Percentiles rank a stretch among this genome's conserved stretches.
Evolutionary conservation across 805 yeast species (phyloP).

Genomic region (Wickerhamiella lipophila): DNA sequence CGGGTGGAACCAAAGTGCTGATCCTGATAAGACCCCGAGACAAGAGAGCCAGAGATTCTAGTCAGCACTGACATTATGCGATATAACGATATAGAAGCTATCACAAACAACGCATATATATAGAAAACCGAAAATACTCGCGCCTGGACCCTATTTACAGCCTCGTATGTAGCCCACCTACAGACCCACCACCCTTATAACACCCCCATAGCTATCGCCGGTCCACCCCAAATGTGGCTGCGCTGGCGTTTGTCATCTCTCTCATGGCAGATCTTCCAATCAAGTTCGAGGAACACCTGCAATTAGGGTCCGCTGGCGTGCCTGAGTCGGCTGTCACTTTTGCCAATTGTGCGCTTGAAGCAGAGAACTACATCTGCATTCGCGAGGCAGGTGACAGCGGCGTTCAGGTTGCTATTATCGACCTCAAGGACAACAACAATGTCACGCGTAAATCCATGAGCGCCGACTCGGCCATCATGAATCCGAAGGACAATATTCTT

Average conservation of each 20-base stretch:
- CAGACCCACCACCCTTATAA: not conserved
- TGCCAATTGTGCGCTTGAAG: slow-evolving; percentile 86
- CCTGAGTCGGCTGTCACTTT: slow-evolving; percentile 76
- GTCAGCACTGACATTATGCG: too few relatives aligned
- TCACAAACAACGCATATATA: too few relatives aligned
- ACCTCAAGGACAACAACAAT: slow-evolving; percentile 63
- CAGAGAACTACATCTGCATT: slow-evolving; percentile 74
- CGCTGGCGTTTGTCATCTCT: slow-evolving; percentile 10
- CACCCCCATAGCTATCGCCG: not conserved
- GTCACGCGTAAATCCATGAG: slow-evolving; percentile 85
- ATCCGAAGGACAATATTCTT: slow-evolving; percentile 72
- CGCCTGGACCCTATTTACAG: too few relatives aligned
- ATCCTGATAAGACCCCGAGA: too few relatives aligned
- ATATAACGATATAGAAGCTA: too few relatives aligned
- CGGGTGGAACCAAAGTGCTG: too few relatives aligned
- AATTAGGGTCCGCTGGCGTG: slow-evolving; percentile 75
- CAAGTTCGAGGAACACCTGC: slow-evolving; percentile 90
- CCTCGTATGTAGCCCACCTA: too few relatives aligned
- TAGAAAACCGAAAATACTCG: too few relatives aligned
- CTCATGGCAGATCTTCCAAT: slow-evolving; percentile 67
- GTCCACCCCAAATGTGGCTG: not conserved
- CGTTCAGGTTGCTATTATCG: slow-evolving; percentile 80
- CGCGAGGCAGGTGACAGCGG: slow-evolving; percentile 37
- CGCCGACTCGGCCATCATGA: slow-evolving; percentile 96
- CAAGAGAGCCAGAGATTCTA: too few relatives aligned